A percentile compares a stretch with the other conserved stretches of the same genome.
phyloP scores from a whole-genome alignment of 1,284 basidiomycete genomes.

The Marasmius tenuissimus region DNA sequence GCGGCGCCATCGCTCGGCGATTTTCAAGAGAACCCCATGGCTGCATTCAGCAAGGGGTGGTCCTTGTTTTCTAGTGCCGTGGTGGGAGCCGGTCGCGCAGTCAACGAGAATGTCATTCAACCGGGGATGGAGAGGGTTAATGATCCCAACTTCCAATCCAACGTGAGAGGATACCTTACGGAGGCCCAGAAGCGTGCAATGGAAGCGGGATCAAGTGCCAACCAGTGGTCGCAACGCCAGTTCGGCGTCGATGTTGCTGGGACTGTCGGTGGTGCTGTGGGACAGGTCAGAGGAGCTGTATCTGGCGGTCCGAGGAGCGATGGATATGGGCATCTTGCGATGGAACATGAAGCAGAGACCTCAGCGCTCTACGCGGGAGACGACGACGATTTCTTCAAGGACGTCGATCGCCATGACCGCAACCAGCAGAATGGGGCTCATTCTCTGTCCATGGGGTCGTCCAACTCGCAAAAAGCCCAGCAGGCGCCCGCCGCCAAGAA shows the following conservation, averaged over 20 bases:
- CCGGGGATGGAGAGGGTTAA: conserved; percentile 75
- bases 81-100: conserved; percentile 68
- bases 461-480: conserved; percentile 17
- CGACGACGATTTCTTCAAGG: conserved; percentile 56
- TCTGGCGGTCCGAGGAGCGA: conserved; percentile 44
- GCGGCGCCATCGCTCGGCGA: conserved; percentile 71
- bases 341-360: conserved; percentile 48
- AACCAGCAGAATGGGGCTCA: conserved; percentile 14
- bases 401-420: conserved; percentile 38
- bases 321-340: conserved; percentile 57
- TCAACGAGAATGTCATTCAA: conserved; percentile 79
- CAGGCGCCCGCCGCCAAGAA: conserved; percentile 32
- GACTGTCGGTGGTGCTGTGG: conserved; percentile 61
- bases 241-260: conserved; percentile 80
- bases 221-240: conserved; percentile 70
- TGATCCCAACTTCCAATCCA: conserved; percentile 76
- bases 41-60: conserved; percentile 84
- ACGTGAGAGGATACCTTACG: conserved; percentile 65
- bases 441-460: conserved; percentile 17
- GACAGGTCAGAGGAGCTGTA: conserved; percentile 36
- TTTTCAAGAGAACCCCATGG: conserved; percentile 77
- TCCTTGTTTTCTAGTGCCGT: conserved; percentile 78
- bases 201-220: conserved; percentile 58
- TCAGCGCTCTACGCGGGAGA: conserved; percentile 57
- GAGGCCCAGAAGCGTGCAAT: conserved; percentile 67